A percentile compares a stretch with the other conserved stretches of the same genome.
These are phyloP conservation scores for Malus sylvestris DNA, from an alignment of 306 rosid genomes.

Conservation along the genomic window DNA sequence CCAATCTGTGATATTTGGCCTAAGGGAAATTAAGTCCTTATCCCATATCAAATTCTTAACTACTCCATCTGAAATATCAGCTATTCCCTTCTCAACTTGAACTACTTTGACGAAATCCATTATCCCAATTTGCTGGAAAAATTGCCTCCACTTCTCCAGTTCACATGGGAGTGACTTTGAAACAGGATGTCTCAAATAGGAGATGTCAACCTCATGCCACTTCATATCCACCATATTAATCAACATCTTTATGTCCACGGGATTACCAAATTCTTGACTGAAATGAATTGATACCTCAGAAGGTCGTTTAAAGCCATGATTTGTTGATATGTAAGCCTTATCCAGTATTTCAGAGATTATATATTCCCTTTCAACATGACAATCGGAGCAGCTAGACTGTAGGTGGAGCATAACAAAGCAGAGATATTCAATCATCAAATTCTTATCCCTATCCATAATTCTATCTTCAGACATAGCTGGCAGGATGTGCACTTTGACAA, in stretches of 20 bases:
- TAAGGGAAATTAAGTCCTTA: conserved; percentile 51
- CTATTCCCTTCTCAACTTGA: conserved; percentile 56
- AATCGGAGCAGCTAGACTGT: conserved; percentile 62
- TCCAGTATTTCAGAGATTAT: conserved; percentile 55
- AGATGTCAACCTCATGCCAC: conserved; percentile 71
- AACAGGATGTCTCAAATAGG: conserved; percentile 68
- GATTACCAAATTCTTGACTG: conserved; percentile 64
- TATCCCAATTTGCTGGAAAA: conserved; percentile 69
- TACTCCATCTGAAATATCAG: conserved; percentile 36
- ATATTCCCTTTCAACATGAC: conserved; percentile 45
- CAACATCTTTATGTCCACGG: conserved; percentile 51
- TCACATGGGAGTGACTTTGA: conserved; percentile 51
- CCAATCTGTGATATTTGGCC: conserved; percentile 64
- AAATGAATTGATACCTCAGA: conserved; percentile 72
- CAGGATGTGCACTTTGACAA: conserved; percentile 73
- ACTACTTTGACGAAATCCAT: conserved; percentile 62
- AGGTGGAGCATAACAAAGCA: conserved; percentile 82
- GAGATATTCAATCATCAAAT: conserved; percentile 70
- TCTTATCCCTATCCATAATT: conserved; percentile 26
- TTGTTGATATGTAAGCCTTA: conserved; percentile 60
- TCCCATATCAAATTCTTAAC: conserved; percentile 46
- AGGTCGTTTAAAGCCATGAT: conserved; percentile 65
- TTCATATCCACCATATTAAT: conserved; percentile 45
- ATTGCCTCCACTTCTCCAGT: conserved; percentile 63
- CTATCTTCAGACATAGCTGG: conserved; percentile 51